These are phyloP conservation scores for Rhodomyrtus tomentosa DNA, from an alignment of 345 rosid species.

Conservation along the genomic window DNA sequence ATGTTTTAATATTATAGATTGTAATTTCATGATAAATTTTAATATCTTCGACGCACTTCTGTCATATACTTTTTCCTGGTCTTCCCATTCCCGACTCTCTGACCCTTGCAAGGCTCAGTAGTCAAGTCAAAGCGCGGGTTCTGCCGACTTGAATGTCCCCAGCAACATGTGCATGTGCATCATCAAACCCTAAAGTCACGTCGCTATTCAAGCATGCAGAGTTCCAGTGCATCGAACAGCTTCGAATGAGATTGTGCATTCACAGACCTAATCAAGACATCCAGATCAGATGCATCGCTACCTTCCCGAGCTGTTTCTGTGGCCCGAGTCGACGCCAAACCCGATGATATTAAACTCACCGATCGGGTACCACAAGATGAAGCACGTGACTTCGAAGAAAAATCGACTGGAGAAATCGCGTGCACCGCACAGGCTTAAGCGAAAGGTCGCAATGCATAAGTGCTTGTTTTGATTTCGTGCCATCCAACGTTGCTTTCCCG, in stretches of 20 bases:
- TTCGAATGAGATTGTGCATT: background rate
- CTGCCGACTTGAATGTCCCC: background rate
- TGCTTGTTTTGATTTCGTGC: background rate
- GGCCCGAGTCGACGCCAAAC: background rate
- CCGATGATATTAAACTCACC: background rate
- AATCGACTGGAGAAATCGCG: background rate
- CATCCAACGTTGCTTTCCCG: background rate
- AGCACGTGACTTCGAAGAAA: background rate
- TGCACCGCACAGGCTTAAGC: background rate
- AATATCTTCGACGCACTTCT: too few relatives aligned
- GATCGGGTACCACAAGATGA: background rate
- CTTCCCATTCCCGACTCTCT: background rate
- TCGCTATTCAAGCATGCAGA: background rate
- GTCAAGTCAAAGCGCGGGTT: background rate
- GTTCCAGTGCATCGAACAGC: background rate
- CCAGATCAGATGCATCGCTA: background rate
- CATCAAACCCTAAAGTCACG: background rate
- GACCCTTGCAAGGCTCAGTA: background rate
- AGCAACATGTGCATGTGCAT: background rate
- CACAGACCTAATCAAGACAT: background rate
- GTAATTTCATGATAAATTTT: too few relatives aligned
- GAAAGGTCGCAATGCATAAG: background rate
- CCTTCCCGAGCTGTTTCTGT: background rate
- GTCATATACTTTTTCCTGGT: background rate
- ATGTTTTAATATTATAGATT: too few relatives aligned